phyloP scores from a whole-genome alignment of 768 basidiomycete genomes.

The Russula olivacea region DNA sequence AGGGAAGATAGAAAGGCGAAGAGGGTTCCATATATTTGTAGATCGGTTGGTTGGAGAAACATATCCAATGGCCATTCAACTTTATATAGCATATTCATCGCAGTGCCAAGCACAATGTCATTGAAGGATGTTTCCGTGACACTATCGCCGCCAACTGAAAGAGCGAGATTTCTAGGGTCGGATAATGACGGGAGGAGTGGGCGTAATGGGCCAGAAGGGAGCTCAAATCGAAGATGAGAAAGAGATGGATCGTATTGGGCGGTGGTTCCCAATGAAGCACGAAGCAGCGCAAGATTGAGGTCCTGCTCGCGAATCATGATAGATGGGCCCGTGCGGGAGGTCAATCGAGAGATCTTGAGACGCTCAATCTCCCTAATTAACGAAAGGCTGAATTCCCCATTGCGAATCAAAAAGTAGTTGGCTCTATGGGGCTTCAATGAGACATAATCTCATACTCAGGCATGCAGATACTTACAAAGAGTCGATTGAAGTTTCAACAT shows the following conservation, averaged over 20 bases:
- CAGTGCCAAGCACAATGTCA: conserved; percentile 74
- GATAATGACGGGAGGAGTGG: conserved; percentile 74
- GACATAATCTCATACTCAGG: neutral
- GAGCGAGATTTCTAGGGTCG: conserved; percentile 36
- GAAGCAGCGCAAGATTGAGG: conserved; percentile 76
- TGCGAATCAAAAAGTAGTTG: conserved; percentile 81
- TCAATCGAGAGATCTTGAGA: conserved; percentile 72
- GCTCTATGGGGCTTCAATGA: conserved; percentile 44
- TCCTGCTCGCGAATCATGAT: conserved; percentile 90
- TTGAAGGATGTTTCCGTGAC: conserved; percentile 52
- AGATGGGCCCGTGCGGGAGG: conserved; percentile 53
- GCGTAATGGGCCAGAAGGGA: conserved; percentile 77
- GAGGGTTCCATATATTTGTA: conserved; percentile 66
- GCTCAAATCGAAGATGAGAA: conserved; percentile 61
- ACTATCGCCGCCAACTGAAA: conserved; percentile 35
- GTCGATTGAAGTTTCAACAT: conserved; percentile 79
- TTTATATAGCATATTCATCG: conserved; percentile 60
- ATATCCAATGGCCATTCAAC: conserved; percentile 87
- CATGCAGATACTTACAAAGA: conserved; percentile 55
- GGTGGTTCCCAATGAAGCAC: conserved; percentile 82
- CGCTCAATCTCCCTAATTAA: conserved; percentile 84
- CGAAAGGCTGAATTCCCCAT: conserved; percentile 81
- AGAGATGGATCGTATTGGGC: conserved; percentile 84
- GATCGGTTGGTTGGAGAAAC: conserved; percentile 72
- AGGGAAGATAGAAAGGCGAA: conserved; percentile 81